Conservation (phyloP, 352 stramenopile species). For the Chloridella minuta region DNA sequence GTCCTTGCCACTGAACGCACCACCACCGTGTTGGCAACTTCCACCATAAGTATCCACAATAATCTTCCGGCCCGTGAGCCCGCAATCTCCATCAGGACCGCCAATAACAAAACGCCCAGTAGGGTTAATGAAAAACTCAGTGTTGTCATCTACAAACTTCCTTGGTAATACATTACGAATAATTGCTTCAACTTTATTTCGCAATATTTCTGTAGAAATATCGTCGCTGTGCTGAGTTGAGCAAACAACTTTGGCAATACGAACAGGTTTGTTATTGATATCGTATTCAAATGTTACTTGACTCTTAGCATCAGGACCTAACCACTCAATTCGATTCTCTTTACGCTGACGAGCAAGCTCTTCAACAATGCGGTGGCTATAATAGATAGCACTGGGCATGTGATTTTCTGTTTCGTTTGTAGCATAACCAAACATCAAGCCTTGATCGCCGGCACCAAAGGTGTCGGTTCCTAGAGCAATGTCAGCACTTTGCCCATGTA, state of each 20-base stretch:
- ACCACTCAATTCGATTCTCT: conserved; percentile 87
- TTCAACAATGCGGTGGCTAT: conserved; percentile 73
- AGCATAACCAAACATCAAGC: conserved; percentile 81
- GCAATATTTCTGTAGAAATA: conserved; percentile 75
- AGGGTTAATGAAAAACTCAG: conserved; percentile 96
- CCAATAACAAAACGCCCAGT: conserved; percentile 93
- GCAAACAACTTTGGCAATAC: conserved; percentile 95
- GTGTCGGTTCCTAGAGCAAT: too few species aligned
- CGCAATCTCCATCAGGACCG: conserved; percentile 83
- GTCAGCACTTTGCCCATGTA: too few species aligned
- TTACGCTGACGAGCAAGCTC: conserved; percentile 84
- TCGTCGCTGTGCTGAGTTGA: conserved; percentile 94
- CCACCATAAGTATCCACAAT: conserved; percentile 95
- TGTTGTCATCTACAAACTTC: conserved; percentile 96
- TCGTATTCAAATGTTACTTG: conserved; percentile 86
- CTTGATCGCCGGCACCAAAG: conserved; percentile 90
- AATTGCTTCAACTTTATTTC: conserved; percentile 96
- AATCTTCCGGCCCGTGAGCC: conserved; percentile 92
- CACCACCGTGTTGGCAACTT: conserved; percentile 86
- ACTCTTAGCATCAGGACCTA: conserved; percentile 93
- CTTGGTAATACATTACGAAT: conserved; percentile 87
- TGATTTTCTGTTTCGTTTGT: conserved; percentile 77
- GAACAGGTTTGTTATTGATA: conserved; percentile 57
- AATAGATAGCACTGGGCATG: conserved; percentile 91
- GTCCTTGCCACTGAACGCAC: conserved; percentile 95